Conservation (phyloP, 2,329 filamentous ascomycete species). For the Alternaria ventricosa region DNA sequence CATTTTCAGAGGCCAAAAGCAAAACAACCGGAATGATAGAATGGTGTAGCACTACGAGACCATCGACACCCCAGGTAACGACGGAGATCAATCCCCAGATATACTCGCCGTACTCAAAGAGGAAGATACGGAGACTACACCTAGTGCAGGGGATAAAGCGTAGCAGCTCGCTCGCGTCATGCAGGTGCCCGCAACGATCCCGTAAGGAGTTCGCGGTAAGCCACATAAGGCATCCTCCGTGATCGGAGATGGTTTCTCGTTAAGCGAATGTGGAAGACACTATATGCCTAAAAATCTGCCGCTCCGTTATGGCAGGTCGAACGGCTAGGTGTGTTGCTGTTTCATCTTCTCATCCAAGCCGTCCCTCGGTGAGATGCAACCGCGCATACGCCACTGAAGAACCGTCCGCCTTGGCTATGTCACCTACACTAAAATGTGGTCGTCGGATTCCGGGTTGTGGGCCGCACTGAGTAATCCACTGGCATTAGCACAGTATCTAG, state of each 20-base stretch:
- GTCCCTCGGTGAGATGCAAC: conserved; percentile 11
- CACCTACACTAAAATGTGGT: not conserved
- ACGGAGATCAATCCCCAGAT: conserved; percentile 2
- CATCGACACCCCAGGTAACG: not conserved
- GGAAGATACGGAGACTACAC: not conserved
- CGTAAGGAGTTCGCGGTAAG: not conserved
- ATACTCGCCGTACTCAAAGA: not conserved
- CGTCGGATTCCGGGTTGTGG: conserved; percentile 4
- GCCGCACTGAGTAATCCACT: not conserved
- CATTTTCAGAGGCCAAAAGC: conserved; percentile 1
- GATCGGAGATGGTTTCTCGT: not conserved
- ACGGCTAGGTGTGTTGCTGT: not conserved
- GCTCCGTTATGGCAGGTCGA: conserved; percentile 1
- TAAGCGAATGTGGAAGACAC: not conserved
- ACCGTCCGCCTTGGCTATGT: not conserved
- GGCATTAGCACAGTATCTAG: not conserved
- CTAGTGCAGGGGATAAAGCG: conserved; percentile 1
- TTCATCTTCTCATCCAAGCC: conserved; percentile 7
- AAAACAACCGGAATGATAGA: not conserved
- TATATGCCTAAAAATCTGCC: not conserved
- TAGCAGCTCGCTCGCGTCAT: conserved; percentile 9
- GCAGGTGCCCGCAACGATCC: conserved; percentile 3
- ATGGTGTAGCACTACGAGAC: not conserved
- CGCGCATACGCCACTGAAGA: not conserved
- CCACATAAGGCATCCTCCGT: not conserved